phyloP scores from a whole-genome alignment of 805 yeast species.

The Kazachstania africana region DNA sequence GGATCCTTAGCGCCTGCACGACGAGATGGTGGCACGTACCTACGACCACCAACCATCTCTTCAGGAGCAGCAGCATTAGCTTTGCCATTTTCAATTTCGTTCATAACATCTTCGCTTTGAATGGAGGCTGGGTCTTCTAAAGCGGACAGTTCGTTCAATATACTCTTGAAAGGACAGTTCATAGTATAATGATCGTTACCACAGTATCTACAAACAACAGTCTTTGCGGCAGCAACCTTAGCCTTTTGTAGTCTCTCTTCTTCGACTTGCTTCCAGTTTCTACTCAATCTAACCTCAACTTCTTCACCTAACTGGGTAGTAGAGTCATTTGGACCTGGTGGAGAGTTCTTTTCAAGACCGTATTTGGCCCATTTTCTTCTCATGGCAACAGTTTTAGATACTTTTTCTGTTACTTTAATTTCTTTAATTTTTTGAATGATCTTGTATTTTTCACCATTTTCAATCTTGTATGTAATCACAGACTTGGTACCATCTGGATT shows the following conservation, averaged over 20 bases:
- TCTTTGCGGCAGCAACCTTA: constrained; percentile 32
- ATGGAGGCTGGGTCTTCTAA: constrained; percentile 25
- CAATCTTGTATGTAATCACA: constrained; percentile 61
- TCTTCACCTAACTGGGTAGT: constrained; percentile 86
- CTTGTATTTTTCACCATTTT: constrained; percentile 75
- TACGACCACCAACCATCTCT: constrained; percentile 25
- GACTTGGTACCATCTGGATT: constrained; percentile 88
- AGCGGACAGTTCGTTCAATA: constrained; percentile 46
- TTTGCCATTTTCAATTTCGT: constrained; percentile 19
- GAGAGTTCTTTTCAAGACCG: constrained; percentile 64
- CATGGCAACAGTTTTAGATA: constrained; percentile 74
- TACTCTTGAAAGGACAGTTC: constrained; percentile 92
- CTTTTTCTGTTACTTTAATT: constrained; percentile 65
- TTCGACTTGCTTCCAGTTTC: constrained; percentile 67
- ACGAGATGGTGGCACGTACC: constrained; percentile 53
- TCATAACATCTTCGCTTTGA: constrained; percentile 24
- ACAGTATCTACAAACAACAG: constrained; percentile 76
- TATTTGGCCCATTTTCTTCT: constrained; percentile 83
- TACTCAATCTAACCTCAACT: constrained; percentile 61
- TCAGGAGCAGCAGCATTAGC: constrained; percentile 22
- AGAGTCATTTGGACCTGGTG: constrained; percentile 78
- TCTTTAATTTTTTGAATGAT: constrained; percentile 78
- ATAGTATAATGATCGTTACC: constrained; percentile 88
- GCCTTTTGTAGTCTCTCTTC: constrained; percentile 50
- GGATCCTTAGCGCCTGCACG: constrained; percentile 33